Evolutionary conservation across 108 stramenopile species (phyloP).

Genomic region (Seminavis robusta): DNA sequence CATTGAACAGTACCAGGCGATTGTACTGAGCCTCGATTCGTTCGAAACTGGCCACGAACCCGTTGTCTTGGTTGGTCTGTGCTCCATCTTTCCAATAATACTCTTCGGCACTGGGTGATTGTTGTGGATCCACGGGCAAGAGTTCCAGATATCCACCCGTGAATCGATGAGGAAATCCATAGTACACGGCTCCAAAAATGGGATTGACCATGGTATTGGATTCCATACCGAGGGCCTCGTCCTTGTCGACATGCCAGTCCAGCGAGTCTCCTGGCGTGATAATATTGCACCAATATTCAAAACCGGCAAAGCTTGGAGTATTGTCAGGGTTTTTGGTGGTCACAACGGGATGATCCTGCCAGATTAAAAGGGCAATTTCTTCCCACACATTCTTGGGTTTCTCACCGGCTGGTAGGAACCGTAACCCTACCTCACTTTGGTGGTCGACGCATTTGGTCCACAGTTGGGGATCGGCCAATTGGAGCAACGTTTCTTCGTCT

Average conservation of each 20-base stretch:
- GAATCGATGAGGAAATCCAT: constrained; percentile 16
- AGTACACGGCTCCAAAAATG: constrained; percentile 12
- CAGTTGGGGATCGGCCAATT: too few relatives aligned
- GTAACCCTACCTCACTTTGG: too few relatives aligned
- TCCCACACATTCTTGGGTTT: constrained; percentile 2
- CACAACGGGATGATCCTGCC: constrained; percentile 12
- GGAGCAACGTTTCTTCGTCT: too few relatives aligned
- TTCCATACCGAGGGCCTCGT: constrained; percentile 3
- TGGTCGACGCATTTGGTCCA: too few relatives aligned
- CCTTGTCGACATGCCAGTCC: constrained; percentile 18
- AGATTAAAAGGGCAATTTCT: constrained; percentile 8
- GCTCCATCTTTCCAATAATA: neutral
- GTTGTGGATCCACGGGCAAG: neutral
- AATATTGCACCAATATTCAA: constrained; percentile 22
- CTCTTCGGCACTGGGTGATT: too few relatives aligned
- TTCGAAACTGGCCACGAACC: neutral
- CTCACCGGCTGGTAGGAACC: too few relatives aligned
- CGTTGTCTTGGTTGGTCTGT: neutral
- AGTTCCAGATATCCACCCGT: constrained; percentile 9
- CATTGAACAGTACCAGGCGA: constrained; percentile 18
- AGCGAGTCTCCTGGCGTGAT: neutral
- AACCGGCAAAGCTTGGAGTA: constrained; percentile 6
- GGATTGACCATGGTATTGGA: neutral
- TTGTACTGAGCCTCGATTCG: constrained; percentile 5
- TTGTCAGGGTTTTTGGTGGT: constrained; percentile 1